Conservation (phyloP, 306 rosid species). For the Vigna trinervia region DNA sequence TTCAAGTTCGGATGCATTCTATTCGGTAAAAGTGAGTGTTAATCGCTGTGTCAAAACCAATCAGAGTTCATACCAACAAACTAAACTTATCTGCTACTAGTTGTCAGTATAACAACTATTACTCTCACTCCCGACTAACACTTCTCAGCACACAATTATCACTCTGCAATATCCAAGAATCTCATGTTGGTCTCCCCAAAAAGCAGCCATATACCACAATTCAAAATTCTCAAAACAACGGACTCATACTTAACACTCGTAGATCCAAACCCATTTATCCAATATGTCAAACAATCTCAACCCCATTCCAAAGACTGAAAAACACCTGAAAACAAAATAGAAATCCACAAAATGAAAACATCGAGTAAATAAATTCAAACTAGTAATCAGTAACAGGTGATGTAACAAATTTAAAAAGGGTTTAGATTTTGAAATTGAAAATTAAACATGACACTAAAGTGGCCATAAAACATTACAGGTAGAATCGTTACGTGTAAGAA, state of each 20-base stretch:
- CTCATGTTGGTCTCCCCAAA: slow-evolving; percentile 41
- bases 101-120: slow-evolving; percentile 4
- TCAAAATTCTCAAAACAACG: slow-evolving; percentile 17
- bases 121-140: slow-evolving; percentile 31
- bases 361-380: not conserved
- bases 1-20: slow-evolving; percentile 6
- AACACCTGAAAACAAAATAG: not conserved
- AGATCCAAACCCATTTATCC: slow-evolving; percentile 34
- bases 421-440: not conserved
- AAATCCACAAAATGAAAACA: not conserved
- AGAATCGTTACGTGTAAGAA: slow-evolving; percentile 2
- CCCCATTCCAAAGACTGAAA: slow-evolving; percentile 29
- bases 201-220: not conserved
- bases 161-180: slow-evolving; percentile 32
- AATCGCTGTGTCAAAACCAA: slow-evolving; percentile 11
- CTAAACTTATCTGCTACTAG: not conserved
- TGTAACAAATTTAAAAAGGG: not conserved
- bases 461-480: slow-evolving; percentile 39
- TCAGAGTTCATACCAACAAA: slow-evolving; percentile 5
- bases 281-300: slow-evolving; percentile 25
- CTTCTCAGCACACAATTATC: slow-evolving; percentile 40
- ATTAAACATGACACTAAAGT: not conserved
- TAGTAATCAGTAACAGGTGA: not conserved
- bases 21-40: slow-evolving; percentile 22
- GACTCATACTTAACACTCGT: slow-evolving; percentile 37